These are phyloP conservation scores for Kwoniella bestiolae DNA, from an alignment of 768 basidiomycete species.

Conservation along the genomic window DNA sequence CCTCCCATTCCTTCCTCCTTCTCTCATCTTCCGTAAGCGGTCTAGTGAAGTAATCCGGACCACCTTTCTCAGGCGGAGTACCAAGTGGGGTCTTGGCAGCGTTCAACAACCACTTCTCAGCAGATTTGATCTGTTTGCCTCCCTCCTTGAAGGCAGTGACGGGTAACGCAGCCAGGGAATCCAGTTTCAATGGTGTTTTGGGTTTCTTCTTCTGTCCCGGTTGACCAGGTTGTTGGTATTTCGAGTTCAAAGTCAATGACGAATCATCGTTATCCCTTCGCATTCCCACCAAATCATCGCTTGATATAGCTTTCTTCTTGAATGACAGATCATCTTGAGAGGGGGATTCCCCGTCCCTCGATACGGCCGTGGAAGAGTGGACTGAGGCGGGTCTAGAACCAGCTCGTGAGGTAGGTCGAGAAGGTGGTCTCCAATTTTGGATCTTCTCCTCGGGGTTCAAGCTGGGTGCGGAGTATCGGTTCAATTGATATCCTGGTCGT, in stretches of 20 bases:
- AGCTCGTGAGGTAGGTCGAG: constrained; percentile 26
- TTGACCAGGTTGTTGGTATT: constrained; percentile 4
- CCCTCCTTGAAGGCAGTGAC: constrained; percentile 31
- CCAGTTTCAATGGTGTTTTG: constrained; percentile 29
- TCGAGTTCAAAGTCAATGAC: constrained; percentile 7
- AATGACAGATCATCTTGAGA: constrained; percentile 13
- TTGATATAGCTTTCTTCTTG: constrained; percentile 31
- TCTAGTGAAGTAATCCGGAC: constrained; percentile 52
- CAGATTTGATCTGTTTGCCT: constrained; percentile 40
- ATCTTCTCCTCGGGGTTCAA: constrained; percentile 13
- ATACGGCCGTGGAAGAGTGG: constrained; percentile 47
- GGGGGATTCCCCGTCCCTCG: constrained; percentile 31
- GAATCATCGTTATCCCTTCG: constrained; percentile 8
- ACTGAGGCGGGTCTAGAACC: constrained; percentile 36
- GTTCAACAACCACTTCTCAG: constrained; percentile 50
- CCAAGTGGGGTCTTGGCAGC: constrained; percentile 45
- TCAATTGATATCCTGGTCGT: constrained; percentile 69
- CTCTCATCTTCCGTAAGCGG: constrained; percentile 52
- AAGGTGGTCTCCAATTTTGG: constrained; percentile 42
- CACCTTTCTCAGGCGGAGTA: constrained; percentile 50
- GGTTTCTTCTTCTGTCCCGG: constrained; percentile 19
- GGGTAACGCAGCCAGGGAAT: constrained; percentile 36
- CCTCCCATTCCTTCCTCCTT: constrained; percentile 58
- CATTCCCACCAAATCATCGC: constrained; percentile 36
- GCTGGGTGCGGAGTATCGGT: constrained; percentile 61